These are phyloP conservation scores for Tolypocladium pustulatum DNA, from an alignment of 2,329 filamentous ascomycete genomes.

Conservation along the genomic window DNA sequence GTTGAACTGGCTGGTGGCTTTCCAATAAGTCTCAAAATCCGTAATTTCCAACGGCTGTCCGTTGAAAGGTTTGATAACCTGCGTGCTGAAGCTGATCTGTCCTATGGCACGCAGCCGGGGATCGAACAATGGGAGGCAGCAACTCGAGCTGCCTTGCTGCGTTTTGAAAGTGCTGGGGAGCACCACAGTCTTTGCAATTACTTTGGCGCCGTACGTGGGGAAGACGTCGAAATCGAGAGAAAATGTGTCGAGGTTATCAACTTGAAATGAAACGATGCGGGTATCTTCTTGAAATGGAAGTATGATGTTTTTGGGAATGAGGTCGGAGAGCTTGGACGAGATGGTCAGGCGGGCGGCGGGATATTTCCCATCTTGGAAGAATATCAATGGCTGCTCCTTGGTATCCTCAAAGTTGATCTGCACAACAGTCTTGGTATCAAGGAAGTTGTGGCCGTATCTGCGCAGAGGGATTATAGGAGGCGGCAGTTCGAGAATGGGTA, in stretches of 20 bases:
- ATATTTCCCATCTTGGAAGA: constrained; percentile 95
- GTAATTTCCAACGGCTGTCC: constrained; percentile 92
- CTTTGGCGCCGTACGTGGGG: constrained; percentile 92
- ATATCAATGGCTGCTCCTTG: constrained; percentile 70
- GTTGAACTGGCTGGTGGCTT: constrained; percentile 88
- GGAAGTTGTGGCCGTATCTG: constrained; percentile 94
- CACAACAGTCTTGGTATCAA: constrained; percentile 94
- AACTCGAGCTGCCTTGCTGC: constrained; percentile 62
- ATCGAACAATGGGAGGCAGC: constrained; percentile 85
- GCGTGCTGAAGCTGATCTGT: constrained; percentile 85
- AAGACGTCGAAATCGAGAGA: constrained; percentile 96
- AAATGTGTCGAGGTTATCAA: constrained; percentile 87
- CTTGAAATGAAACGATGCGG: constrained; percentile 86
- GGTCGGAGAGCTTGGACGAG: constrained; percentile 88
- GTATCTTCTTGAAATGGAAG: constrained; percentile 95
- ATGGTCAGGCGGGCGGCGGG: constrained; percentile 91
- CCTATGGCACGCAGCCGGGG: constrained; percentile 85
- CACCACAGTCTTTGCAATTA: constrained; percentile 92
- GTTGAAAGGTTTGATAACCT: constrained; percentile 92
- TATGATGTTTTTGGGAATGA: constrained; percentile 93
- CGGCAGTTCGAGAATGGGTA: constrained; percentile 82
- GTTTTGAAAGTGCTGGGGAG: constrained; percentile 78
- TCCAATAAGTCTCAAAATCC: constrained; percentile 98
- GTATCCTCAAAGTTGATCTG: constrained; percentile 80
- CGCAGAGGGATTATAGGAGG: constrained; percentile 92